Base-by-base conservation (phyloP, 176 grass and related monocot genomes). In the Rhynchospora breviuscula region DNA sequence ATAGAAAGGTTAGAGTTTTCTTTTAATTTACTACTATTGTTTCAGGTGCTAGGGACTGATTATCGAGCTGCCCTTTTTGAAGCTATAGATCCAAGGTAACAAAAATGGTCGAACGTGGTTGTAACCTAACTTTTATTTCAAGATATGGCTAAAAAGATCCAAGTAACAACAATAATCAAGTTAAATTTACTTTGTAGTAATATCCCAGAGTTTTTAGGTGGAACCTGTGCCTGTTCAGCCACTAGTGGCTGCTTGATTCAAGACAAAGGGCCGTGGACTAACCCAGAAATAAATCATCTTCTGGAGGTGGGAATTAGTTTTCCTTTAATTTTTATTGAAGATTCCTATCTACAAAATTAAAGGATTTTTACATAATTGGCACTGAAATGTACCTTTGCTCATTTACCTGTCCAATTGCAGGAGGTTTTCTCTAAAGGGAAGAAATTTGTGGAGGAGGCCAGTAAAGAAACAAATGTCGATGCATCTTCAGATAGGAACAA, bases 221-320 rank as follows among this genome's bases (percentile, higher is more conserved):
- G 95, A 80, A 91, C 78, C 19, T 98, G 95, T 87, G 89, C 73
- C 67, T 98, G 95, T 84, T 88, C 85, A 88, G 76, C 82, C 29
- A 79, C 74, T 85, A 92, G 79, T 76, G 92, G 92, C 57, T 98
- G 95, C 91, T 88, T 95, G 81, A 78, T 87, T 68, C 85, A 91
- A 95, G 95, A 98, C 80, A 93, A 88, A 89, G 95, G 92, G 64
- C 92, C 92, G 29, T 98, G 95, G 95, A 95, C 79, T 67, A 73
- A 90, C 40, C 82, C 79, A 33, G 79, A 91, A 71, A 87, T 93
- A 77, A 81, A 79, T 77, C 63, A 31, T 67, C 80, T 86, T 87
- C 88, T 90, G 82, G 75, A 95, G 89, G 95, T 98, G 73, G 84
- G 80, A 59, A 89, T 81, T 84, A 81, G 58, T 84, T 75, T 44